Evolutionary conservation across 768 basidiomycete genomes (phyloP).

Genomic region (Lactarius evosmus): DNA sequence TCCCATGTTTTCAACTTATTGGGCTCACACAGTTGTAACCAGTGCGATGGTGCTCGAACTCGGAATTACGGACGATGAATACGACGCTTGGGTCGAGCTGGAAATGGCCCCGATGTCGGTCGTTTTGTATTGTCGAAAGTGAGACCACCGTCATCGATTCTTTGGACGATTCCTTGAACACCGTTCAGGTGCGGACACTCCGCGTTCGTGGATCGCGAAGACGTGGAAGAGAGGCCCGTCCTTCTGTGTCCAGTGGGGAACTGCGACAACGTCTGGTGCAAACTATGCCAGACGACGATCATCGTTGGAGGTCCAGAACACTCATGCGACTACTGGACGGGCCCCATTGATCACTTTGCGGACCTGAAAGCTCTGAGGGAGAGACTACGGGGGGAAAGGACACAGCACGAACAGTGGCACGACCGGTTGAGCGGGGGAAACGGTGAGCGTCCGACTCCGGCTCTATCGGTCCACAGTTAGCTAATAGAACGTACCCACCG

Average conservation of each 20-base stretch:
- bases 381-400: not conserved
- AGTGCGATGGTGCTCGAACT: not conserved
- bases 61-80: constrained; percentile 1
- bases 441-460: not conserved
- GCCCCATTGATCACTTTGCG: constrained; percentile 1
- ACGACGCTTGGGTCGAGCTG: constrained; percentile 6
- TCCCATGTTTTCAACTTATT: not conserved
- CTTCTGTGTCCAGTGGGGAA: not conserved
- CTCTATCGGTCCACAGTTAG: not conserved
- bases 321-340: not conserved
- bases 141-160: not conserved
- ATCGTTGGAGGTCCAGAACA: not conserved
- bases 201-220: not conserved
- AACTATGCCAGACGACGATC: constrained; percentile 7
- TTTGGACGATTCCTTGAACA: no score
- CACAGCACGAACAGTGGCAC: not conserved
- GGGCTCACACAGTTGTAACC: not conserved
- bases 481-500: not conserved
- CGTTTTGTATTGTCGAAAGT: constrained; percentile 3
- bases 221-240: constrained; percentile 1
- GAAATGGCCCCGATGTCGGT: constrained; percentile 2
- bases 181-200: not conserved
- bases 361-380: not conserved
- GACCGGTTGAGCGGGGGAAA: not conserved
- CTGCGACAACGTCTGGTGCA: constrained; percentile 2